Evolutionary conservation across 2,329 filamentous ascomycete genomes (phyloP).

Genomic region (Phoma sp.): DNA sequence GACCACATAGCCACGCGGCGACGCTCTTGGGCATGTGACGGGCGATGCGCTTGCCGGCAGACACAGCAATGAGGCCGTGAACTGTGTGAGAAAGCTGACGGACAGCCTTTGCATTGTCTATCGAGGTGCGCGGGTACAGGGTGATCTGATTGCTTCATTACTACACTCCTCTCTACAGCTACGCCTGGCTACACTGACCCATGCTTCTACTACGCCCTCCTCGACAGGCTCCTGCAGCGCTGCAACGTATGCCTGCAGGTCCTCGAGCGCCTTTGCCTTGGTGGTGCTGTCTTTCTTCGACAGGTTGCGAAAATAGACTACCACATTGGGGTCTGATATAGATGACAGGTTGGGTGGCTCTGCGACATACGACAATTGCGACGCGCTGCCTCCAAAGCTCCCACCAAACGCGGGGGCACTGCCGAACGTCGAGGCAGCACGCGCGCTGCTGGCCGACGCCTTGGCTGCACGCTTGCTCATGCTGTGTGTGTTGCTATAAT

Average conservation of each 20-base stretch:
- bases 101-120: slow-evolving; percentile 86
- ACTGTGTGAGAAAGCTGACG: slow-evolving; percentile 83
- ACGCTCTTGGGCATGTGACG: slow-evolving; percentile 77
- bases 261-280: slow-evolving; percentile 87
- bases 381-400: slow-evolving; percentile 58
- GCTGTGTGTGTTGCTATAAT: slow-evolving; percentile 18
- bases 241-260: slow-evolving; percentile 72
- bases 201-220: slow-evolving; percentile 83
- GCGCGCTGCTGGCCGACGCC: slow-evolving; percentile 67
- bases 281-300: slow-evolving; percentile 93
- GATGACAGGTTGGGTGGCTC: slow-evolving; percentile 81
- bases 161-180: background rate
- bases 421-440: slow-evolving; percentile 58
- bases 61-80: slow-evolving; percentile 66
- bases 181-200: slow-evolving; percentile 65
- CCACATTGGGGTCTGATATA: slow-evolving; percentile 79
- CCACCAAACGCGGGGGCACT: slow-evolving; percentile 43
- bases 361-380: slow-evolving; percentile 82
- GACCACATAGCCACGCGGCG: slow-evolving; percentile 88
- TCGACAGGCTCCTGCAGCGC: slow-evolving; percentile 69
- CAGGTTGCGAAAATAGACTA: slow-evolving; percentile 91
- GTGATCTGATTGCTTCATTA: slow-evolving; percentile 64
- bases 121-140: slow-evolving; percentile 85
- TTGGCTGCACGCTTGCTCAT: slow-evolving; percentile 68
- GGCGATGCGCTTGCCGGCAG: slow-evolving; percentile 80